Percentiles rank a stretch among this genome's conserved stretches.
These are phyloP conservation scores for Lanmaoa pseudosensibilis DNA, from an alignment of 768 basidiomycete genomes.

Conservation along the genomic window DNA sequence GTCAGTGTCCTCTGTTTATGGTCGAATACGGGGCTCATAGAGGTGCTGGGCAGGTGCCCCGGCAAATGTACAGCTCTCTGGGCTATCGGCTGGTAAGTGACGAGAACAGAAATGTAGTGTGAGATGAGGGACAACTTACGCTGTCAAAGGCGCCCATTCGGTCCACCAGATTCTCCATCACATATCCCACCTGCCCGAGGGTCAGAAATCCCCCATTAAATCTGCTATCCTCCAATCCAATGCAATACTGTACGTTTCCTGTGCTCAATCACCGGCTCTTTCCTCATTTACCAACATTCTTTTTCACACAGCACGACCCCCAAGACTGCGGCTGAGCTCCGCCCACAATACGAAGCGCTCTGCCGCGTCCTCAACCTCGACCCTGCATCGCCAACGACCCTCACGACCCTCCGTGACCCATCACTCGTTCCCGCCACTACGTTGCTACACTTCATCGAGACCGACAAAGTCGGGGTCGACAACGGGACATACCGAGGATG, in stretches of 20 bases:
- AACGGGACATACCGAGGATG: slow-evolving; percentile 71
- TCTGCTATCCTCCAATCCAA: slow-evolving; percentile 74
- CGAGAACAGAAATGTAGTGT: background rate
- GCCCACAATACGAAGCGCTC: slow-evolving; percentile 63
- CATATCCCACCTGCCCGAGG: slow-evolving; percentile 59
- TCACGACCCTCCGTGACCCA: slow-evolving; percentile 53
- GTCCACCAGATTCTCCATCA: slow-evolving; percentile 74
- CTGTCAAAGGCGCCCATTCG: slow-evolving; percentile 61
- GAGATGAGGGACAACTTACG: background rate
- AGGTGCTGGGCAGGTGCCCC: slow-evolving; percentile 50
- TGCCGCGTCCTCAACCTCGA: slow-evolving; percentile 57
- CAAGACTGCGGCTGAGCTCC: slow-evolving; percentile 57
- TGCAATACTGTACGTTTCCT: slow-evolving; percentile 56
- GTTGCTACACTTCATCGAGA: slow-evolving; percentile 61
- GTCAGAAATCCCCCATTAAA: slow-evolving; percentile 58
- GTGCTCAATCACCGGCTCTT: background rate
- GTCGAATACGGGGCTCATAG: background rate
- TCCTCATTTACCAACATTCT: background rate
- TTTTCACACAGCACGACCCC: slow-evolving; percentile 47
- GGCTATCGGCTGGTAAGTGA: slow-evolving; percentile 65
- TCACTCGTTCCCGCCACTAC: slow-evolving; percentile 44
- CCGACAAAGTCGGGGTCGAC: slow-evolving; percentile 48
- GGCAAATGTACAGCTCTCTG: slow-evolving; percentile 57
- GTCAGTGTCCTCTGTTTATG: slow-evolving; percentile 30
- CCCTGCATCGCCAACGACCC: slow-evolving; percentile 47